Evolutionary conservation across 2,329 filamentous ascomycete genomes (phyloP).

Genomic region (Xylariaceae sp.): DNA sequence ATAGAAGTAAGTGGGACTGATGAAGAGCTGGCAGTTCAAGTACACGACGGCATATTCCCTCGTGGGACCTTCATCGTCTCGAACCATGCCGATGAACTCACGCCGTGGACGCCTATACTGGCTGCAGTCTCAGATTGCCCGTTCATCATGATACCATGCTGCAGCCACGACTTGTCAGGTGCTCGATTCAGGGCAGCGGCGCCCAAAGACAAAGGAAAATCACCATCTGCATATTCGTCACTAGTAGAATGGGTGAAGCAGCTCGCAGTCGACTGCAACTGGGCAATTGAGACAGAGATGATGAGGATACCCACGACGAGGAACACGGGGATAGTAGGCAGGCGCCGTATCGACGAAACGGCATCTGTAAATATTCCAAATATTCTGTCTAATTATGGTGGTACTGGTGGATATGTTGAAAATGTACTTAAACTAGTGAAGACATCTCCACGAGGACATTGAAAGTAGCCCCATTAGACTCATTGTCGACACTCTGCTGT

Average conservation of each 20-base stretch:
- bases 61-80: slow-evolving; percentile 85
- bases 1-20: slow-evolving; percentile 4
- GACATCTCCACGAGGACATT: slow-evolving; percentile 40
- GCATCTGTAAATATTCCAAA: slow-evolving; percentile 40
- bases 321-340: slow-evolving; percentile 78
- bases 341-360: slow-evolving; percentile 37
- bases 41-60: slow-evolving; percentile 66
- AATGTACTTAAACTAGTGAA: slow-evolving; percentile 62
- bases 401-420: slow-evolving; percentile 56
- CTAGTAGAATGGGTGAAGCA: slow-evolving; percentile 74
- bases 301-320: slow-evolving; percentile 88
- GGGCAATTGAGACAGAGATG: slow-evolving; percentile 76
- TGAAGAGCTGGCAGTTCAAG: slow-evolving; percentile 23
- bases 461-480: slow-evolving; percentile 1
- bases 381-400: slow-evolving; percentile 51
- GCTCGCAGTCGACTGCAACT: slow-evolving; percentile 71
- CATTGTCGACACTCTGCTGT: too few species aligned
- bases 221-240: slow-evolving; percentile 74
- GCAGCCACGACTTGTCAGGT: slow-evolving; percentile 82
- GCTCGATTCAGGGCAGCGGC: slow-evolving; percentile 66
- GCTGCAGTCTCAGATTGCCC: slow-evolving; percentile 72
- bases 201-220: slow-evolving; percentile 48
- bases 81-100: slow-evolving; percentile 96
- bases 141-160: slow-evolving; percentile 94
- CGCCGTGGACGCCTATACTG: slow-evolving; percentile 90